A percentile compares a stretch with the other conserved stretches of the same genome.
phyloP scores from a whole-genome alignment of 2,329 filamentous ascomycete species.

The Aureobasidium sp. region DNA sequence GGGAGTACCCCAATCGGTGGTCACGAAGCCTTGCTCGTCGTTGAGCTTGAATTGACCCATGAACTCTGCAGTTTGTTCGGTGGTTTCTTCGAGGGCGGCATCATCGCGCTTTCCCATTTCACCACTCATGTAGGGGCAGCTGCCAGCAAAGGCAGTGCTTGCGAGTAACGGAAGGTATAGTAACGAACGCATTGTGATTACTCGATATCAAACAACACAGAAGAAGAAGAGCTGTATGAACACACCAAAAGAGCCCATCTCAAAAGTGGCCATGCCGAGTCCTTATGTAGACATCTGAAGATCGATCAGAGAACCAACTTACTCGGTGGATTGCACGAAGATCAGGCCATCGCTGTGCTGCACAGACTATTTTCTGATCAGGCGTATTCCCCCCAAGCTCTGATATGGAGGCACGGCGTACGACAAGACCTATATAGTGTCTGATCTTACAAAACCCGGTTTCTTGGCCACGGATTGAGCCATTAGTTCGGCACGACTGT shows the following conservation, averaged over 20 bases:
- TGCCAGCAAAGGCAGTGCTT: conserved; percentile 12
- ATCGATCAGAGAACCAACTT: neutral
- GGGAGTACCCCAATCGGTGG: conserved; percentile 16
- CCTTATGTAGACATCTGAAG: neutral
- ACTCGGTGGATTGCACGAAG: neutral
- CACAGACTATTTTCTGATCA: conserved; percentile 2
- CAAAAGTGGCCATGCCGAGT: neutral
- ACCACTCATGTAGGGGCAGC: conserved; percentile 12
- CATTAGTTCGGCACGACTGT: neutral
- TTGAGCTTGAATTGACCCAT: conserved; percentile 15
- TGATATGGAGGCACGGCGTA: neutral
- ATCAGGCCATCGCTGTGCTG: neutral
- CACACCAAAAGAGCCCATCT: neutral
- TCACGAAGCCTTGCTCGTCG: conserved; percentile 13
- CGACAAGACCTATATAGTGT: conserved; percentile 7
- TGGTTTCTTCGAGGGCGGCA: neutral
- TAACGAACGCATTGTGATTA: conserved; percentile 1
- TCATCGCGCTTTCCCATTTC: conserved; percentile 7
- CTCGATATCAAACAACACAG: neutral
- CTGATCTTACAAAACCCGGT: conserved; percentile 2
- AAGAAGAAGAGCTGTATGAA: neutral
- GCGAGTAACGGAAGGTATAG: neutral
- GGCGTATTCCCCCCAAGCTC: neutral
- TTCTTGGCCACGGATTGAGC: neutral
- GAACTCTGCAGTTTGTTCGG: conserved; percentile 9